A percentile compares a stretch with the other conserved stretches of the same genome.
Evolutionary conservation across 1,139 yeast species (phyloP).

Genomic region (Taphrina flavorubra): DNA sequence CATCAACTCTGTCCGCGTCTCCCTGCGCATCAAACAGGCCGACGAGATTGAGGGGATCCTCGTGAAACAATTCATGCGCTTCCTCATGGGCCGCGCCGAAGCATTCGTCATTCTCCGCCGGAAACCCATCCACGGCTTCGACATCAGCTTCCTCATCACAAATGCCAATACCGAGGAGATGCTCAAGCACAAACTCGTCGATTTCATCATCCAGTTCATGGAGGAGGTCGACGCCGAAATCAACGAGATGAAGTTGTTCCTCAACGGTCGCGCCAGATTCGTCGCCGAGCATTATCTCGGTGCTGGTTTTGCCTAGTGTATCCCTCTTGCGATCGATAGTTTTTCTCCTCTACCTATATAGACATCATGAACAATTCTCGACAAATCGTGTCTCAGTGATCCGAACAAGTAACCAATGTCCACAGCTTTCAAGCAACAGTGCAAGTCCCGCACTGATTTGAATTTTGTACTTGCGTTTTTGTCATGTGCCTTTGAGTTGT

Average conservation of each 20-base stretch:
- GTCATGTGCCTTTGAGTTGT: too few species aligned
- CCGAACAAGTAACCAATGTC: too few species aligned
- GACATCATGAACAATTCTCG: too few species aligned
- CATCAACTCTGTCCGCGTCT: constrained; percentile 81
- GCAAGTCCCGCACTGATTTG: too few species aligned
- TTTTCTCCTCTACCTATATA: too few species aligned
- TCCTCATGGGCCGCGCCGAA: constrained; percentile 94
- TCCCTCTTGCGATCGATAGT: not conserved
- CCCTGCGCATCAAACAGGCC: constrained; percentile 92
- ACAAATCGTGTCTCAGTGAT: too few species aligned
- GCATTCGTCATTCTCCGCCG: constrained; percentile 89
- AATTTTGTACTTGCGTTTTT: too few species aligned
- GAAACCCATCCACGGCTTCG: constrained; percentile 84
- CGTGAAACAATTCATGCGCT: constrained; percentile 91
- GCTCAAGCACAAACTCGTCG: constrained; percentile 94
- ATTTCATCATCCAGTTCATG: constrained; percentile 94
- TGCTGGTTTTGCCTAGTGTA: constrained; percentile 24
- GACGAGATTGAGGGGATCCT: constrained; percentile 95
- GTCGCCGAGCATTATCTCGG: constrained; percentile 69
- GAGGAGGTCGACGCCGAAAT: constrained; percentile 99
- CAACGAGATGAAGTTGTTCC: constrained; percentile 95
- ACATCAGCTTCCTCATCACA: constrained; percentile 89
- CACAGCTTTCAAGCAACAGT: too few species aligned
- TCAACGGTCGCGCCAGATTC: constrained; percentile 96
- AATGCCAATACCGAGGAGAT: constrained; percentile 94